Base-by-base conservation (phyloP, 1,139 yeast species). In the Taphrina sp. region DNA sequence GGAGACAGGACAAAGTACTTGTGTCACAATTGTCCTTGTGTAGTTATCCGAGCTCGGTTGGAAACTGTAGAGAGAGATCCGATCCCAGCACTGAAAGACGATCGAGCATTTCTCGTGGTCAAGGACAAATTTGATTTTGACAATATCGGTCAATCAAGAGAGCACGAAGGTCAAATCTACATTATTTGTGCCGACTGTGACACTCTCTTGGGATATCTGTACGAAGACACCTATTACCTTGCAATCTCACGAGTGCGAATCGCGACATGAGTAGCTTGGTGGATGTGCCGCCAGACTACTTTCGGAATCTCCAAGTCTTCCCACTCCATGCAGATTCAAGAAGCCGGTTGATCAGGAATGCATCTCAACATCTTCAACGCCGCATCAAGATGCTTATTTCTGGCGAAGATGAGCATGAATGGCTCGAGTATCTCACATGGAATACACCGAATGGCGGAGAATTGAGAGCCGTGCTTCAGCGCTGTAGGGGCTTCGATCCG, bases 121-220 rank as follows among this genome's bases (percentile, higher is more conserved):
- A 23, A 22, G 26, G 39, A 49, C 29, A 38, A 28, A 7, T 49
- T 49, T 19, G 54, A 49, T 14, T 49, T 49, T 29, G 54, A 49
- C 38, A 49, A 49, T 19, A 39, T 49, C n/a, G 54, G 54, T 26
- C 46, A 38, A 14, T 49, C 54, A 10, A 38, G 54, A 3, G 33
- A 45, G n/a, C 41, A 35, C 33, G 46, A 49, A 14, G 54, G 41
- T 5, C 54, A 49, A 17, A 26, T 49, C 24, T 49, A 49, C 20
- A 33, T 49, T 5, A 39, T 34, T 17, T 49, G 54, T 24, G 54
- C 54, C 5, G 54, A 49, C 20, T 49, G 54, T 12, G 54, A 49
- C 20, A 49, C 14, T 5, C 23, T 49, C 33, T 23, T 49, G 34
- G 54, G 54, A 7, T 49, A 37, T 35, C 36, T 37, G 16, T 24